Evolutionary conservation across 2,329 filamentous ascomycete species (phyloP).

Genomic region (Ceratocystiopsis minuta): DNA sequence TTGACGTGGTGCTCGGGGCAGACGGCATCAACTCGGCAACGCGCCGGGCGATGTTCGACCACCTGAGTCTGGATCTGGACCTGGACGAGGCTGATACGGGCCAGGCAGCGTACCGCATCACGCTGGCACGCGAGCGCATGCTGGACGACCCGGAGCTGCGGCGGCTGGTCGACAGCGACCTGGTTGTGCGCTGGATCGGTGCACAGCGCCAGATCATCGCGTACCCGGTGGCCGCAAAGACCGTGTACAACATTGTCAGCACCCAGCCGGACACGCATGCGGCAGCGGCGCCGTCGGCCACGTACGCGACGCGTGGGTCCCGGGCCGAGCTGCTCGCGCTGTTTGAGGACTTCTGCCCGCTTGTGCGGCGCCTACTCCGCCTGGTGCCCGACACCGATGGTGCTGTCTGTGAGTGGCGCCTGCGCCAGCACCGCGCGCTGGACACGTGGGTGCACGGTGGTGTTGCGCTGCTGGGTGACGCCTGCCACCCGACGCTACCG

Average conservation of each 20-base stretch:
- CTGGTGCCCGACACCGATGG: conserved; percentile 43
- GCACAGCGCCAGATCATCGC: conserved; percentile 60
- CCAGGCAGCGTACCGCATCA: conserved; percentile 64
- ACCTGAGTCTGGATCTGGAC: conserved; percentile 29
- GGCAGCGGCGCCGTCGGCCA: conserved; percentile 35
- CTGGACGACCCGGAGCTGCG: conserved; percentile 46
- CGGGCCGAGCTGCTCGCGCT: conserved; percentile 44
- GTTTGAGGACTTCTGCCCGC: conserved; percentile 41
- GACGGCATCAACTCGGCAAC: conserved; percentile 38
- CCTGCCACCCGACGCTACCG: conserved; percentile 49
- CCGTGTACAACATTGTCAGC: conserved; percentile 46
- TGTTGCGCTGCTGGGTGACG: conserved; percentile 42
- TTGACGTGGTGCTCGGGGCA: conserved; percentile 32
- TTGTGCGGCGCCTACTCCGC: conserved; percentile 38
- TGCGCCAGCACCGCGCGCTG: conserved; percentile 39
- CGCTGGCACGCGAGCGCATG: conserved; percentile 53
- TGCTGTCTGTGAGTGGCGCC: conserved; percentile 46
- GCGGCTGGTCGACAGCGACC: conserved; percentile 46
- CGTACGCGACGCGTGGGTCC: conserved; percentile 44
- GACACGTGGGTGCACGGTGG: conserved; percentile 38
- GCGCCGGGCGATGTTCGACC: conserved; percentile 34
- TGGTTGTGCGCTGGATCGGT: conserved; percentile 59
- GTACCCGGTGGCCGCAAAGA: conserved; percentile 52
- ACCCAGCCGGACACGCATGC: conserved; percentile 44
- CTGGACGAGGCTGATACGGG: conserved; percentile 48